Evolutionary conservation across 2,329 filamentous ascomycete species (phyloP).

Genomic region (Dactylonectria estremocensis): DNA sequence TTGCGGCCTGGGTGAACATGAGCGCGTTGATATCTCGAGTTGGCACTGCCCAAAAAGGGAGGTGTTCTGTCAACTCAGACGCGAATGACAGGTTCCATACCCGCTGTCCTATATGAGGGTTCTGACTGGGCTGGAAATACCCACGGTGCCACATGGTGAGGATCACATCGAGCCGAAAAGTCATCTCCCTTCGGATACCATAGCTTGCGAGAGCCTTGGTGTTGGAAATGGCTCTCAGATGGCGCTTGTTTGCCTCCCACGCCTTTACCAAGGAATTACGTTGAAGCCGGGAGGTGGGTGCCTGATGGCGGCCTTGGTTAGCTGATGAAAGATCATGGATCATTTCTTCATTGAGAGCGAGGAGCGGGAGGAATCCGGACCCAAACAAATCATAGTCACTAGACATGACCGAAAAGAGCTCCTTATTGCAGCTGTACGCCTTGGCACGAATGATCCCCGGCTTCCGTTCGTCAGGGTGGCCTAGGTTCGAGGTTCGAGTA

Average conservation of each 20-base stretch:
- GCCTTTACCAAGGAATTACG: background rate
- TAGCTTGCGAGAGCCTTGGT: background rate
- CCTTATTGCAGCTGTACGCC: conserved; percentile 6
- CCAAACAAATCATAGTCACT: background rate
- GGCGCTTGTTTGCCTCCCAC: background rate
- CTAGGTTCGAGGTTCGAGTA: background rate
- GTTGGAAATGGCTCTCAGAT: background rate
- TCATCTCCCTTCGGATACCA: background rate
- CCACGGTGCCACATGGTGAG: background rate
- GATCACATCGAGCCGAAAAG: background rate
- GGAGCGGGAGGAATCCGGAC: background rate
- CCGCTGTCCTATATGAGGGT: background rate
- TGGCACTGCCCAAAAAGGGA: background rate
- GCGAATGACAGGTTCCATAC: background rate
- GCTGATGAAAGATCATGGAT: background rate
- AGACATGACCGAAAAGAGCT: conserved; percentile 1
- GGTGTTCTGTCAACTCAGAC: background rate
- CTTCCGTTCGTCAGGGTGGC: background rate
- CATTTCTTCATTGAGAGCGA: background rate
- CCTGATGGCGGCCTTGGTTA: background rate
- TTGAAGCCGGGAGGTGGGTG: background rate
- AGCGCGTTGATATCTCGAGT: background rate
- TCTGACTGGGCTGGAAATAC: background rate
- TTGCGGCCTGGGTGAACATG: background rate
- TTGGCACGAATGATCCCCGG: background rate